These are phyloP conservation scores for Medakamo hakoo DNA, from an alignment of 139 green algal genomes.

Conservation along the genomic window DNA sequence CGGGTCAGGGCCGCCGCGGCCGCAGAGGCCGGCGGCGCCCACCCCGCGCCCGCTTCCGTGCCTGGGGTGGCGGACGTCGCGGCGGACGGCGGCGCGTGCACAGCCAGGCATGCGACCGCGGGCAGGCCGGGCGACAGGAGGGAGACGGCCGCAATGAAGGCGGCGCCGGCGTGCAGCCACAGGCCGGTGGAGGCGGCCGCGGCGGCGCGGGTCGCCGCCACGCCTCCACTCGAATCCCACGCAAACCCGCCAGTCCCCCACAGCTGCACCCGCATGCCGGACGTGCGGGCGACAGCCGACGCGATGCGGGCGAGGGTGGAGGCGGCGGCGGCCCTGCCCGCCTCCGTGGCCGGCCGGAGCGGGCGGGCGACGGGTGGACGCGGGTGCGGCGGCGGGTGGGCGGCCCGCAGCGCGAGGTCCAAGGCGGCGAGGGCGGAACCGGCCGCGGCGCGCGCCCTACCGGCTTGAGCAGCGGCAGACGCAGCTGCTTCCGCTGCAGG, in stretches of 20 bases:
- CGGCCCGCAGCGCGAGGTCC: background rate
- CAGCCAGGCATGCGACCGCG: background rate
- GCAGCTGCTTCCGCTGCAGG: too few relatives aligned
- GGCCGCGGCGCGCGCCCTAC: too few relatives aligned
- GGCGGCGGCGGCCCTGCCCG: too few relatives aligned
- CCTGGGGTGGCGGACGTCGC: too few relatives aligned
- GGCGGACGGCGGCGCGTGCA: background rate
- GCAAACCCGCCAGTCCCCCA: too few relatives aligned
- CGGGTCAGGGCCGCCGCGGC: background rate
- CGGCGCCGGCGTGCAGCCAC: background rate
- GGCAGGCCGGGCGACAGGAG: background rate
- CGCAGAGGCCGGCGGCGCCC: background rate
- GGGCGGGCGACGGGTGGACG: too few relatives aligned
- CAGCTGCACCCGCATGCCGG: background rate
- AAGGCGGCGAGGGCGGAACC: background rate
- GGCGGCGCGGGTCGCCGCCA: too few relatives aligned
- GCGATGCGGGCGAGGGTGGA: too few relatives aligned
- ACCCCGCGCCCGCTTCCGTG: background rate
- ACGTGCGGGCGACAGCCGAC: too few relatives aligned
- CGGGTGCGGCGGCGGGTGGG: too few relatives aligned
- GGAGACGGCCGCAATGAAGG: background rate
- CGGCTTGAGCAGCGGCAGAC: background rate
- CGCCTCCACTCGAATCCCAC: background rate
- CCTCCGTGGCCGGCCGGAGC: too few relatives aligned
- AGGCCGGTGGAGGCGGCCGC: background rate